phyloP scores from a whole-genome alignment of 1,284 basidiomycete species.

The Ceratobasidium papillatum region DNA sequence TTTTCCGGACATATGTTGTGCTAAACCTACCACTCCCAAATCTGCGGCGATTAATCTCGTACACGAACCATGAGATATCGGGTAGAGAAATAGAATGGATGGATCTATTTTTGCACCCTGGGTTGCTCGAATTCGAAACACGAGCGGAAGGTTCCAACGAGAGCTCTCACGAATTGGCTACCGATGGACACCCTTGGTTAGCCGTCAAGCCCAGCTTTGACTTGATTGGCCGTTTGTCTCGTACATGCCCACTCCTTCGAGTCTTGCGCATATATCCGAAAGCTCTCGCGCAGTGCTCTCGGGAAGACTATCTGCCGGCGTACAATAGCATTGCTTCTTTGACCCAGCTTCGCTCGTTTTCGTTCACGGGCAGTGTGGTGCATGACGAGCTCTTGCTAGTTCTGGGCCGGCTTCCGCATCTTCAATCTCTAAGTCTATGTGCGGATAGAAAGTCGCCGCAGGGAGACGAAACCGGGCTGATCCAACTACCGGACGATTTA shows the following conservation, averaged over 20 bases:
- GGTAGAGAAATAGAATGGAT: background rate
- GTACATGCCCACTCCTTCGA: background rate
- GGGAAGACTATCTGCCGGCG: background rate
- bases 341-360: background rate
- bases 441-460: background rate
- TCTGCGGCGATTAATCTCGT: background rate
- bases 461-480: background rate
- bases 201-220: background rate
- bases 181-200: background rate
- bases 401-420: background rate
- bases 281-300: background rate
- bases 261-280: background rate
- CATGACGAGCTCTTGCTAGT: background rate
- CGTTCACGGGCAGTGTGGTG: background rate
- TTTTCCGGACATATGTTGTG: background rate
- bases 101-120: background rate
- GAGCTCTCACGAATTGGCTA: background rate
- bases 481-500: background rate
- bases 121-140: background rate
- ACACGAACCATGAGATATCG: background rate
- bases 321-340: background rate
- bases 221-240: background rate
- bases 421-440: background rate
- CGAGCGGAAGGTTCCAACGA: background rate
- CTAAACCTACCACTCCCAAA: background rate